Base-by-base conservation (phyloP, 192 early-diverging fungal species). In the Entrophospora sp. region DNA sequence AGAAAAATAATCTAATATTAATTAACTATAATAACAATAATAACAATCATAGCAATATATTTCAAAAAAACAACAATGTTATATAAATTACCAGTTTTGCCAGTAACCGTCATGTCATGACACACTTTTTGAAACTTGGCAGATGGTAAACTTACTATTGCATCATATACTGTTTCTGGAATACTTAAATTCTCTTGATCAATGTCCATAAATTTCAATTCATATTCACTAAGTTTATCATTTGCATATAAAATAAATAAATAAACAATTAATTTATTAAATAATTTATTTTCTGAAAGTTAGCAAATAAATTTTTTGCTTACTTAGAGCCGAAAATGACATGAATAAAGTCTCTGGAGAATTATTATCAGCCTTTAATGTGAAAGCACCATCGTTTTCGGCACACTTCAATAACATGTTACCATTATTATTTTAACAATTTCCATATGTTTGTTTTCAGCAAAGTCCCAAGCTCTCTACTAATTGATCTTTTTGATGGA, bases 201-300 rank as follows among this genome's bases (percentile, higher is more conserved):
- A 75, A 98, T 96, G 72, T 95, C 92, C 93, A 98, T 96, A 38
- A 98, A 83, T 81, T 97, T 98, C 45, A 98, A 77, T 59, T 95
- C 90, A 77, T 91, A 98, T 73, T 98, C 93, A 48, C 84, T 86
- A 61, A 88, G 78, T 52, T 83, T 78, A 55, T 89, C 90, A 64
- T 78, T 80, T 45, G 77, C 77, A 71, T 43, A 20, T 13, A 32
- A 2, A 32, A 38, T 60, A n/a, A 18, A 38, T 43, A 52, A 61
- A 45, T 43, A 70, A 35, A 35, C 42, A 30, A 31, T 13, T 7
- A 36, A 18, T 22, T n/a, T 24, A 22, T 25, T 25, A 1, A 52
- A 52, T 5, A n/a, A 44, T 13, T 53, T 20, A 28, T 43, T 38
- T 32, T 42, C 14, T 38, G 13, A 22, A 44, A 12, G 27, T 25